Evolutionary conservation across 108 stramenopile genomes (phyloP).

Genomic region (Fragilaria crotonensis): DNA sequence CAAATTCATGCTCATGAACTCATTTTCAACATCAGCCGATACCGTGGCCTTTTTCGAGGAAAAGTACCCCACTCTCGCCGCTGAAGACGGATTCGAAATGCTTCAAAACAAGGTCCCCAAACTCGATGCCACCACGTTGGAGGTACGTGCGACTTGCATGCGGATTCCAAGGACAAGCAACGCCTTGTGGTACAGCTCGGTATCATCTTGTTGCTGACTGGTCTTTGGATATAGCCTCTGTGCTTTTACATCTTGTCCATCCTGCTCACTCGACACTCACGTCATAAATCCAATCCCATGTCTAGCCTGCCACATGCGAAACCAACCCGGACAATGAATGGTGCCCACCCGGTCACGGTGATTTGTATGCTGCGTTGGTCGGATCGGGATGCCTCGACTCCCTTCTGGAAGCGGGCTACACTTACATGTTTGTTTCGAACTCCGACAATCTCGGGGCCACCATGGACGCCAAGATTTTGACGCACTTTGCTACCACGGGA

Average conservation of each 20-base stretch:
- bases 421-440: conserved; percentile 99
- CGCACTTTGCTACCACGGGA: conserved; percentile 88
- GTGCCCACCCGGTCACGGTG: conserved; percentile 99
- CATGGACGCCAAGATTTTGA: conserved; percentile 88
- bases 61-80: conserved; percentile 79
- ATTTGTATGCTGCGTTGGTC: conserved; percentile 96
- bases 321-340: conserved; percentile 89
- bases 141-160: conserved; percentile 66
- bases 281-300: no score
- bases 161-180: no score
- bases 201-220: background rate
- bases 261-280: no score
- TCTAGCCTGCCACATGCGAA: conserved; percentile 71
- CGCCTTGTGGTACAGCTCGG: no score
- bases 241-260: background rate
- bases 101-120: conserved; percentile 99
- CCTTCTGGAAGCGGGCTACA: conserved; percentile 90
- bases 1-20: conserved; percentile 99
- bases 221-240: background rate
- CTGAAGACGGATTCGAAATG: conserved; percentile 96
- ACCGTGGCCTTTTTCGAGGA: conserved; percentile 85
- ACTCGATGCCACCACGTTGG: conserved; percentile 82
- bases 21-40: conserved; percentile 95
- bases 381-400: conserved; percentile 92
- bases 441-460: conserved; percentile 99